Base-by-base conservation (phyloP, 208 protist species). In the Tritrichomonas musculus region DNA sequence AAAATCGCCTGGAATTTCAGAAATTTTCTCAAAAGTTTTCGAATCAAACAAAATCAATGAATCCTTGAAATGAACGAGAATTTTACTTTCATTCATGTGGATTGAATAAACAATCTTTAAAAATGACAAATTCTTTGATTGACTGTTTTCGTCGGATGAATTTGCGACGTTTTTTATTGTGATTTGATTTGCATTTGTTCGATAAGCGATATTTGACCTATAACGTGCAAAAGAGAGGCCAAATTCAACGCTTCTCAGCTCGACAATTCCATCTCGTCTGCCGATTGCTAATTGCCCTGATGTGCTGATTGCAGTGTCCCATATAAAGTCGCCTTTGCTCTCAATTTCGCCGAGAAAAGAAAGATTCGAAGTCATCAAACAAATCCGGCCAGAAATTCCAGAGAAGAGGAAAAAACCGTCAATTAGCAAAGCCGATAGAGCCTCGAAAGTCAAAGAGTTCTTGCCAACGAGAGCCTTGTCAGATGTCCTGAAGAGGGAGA, bases 1-100 rank as follows among this genome's bases (percentile, higher is more conserved):
- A 39, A 88, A 88, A 20, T 53, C 44, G 9, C 77, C 77, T 39
- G 47, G 47, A 57, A 88, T 57, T 60, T 88, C 77, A 50, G 44
- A 53, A 20, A 88, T 88, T 60, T 88, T 88, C 47, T 57, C 47
- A 27, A 57, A 30, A 82, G 41, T 82, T 82, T 8, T 47, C 5
- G 33, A 88, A 47, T 88, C 44, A 47, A 57, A 88, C 5, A 47
- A 25, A 39, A 60, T 57, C 0, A 88, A 13, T 44, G 41, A 30
- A 57, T 88, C 77, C 39, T 88, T 88, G n/a, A 88, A 88, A 13
- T 88, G 77, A 13, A 88, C n/a, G 2, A 88, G n/a, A 60, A 88
- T 2, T 8, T 53, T 44, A n/a, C 11, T 53, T 17, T 41, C 53
- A 33, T 25, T 44, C 77, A 88, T 88, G 33, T 25, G 25, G 2